phyloP scores from a whole-genome alignment of 495 filamentous ascomycete species.

The Penicillium daleae region DNA sequence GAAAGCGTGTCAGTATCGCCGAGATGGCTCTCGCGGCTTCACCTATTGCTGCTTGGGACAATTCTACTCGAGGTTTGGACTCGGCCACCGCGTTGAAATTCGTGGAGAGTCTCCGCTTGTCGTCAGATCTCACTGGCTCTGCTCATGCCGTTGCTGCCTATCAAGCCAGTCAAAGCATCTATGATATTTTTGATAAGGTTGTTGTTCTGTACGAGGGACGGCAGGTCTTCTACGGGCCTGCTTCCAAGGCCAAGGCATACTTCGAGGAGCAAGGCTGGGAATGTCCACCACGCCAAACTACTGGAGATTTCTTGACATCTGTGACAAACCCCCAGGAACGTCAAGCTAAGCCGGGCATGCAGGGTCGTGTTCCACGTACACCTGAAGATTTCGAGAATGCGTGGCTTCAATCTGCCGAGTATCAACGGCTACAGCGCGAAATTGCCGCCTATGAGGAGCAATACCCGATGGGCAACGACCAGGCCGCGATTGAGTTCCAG shows the following conservation, averaged over 20 bases:
- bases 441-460: slow-evolving; percentile 49
- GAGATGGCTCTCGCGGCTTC: slow-evolving; percentile 68
- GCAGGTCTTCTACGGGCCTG: slow-evolving; percentile 64
- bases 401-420: slow-evolving; percentile 55
- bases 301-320: slow-evolving; percentile 72
- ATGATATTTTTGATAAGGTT: slow-evolving; percentile 63
- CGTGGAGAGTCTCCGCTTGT: slow-evolving; percentile 66
- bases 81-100: slow-evolving; percentile 76
- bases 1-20: slow-evolving; percentile 63
- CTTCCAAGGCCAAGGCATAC: slow-evolving; percentile 57
- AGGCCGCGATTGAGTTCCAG: slow-evolving; percentile 25
- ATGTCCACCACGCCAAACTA: slow-evolving; percentile 60
- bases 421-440: slow-evolving; percentile 49
- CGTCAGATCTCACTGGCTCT: slow-evolving; percentile 71
- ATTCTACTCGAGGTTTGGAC: slow-evolving; percentile 82
- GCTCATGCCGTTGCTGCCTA: slow-evolving; percentile 78
- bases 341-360: slow-evolving; percentile 57
- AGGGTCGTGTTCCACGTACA: slow-evolving; percentile 66
- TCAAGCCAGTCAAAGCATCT: slow-evolving; percentile 82
- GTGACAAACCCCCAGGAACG: slow-evolving; percentile 67
- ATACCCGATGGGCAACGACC: slow-evolving; percentile 23
- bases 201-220: slow-evolving; percentile 62
- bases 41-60: slow-evolving; percentile 78
- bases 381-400: slow-evolving; percentile 67
- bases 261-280: slow-evolving; percentile 61